phyloP scores from a whole-genome alignment of 2,329 filamentous ascomycete genomes.

The Cadophora malorum region DNA sequence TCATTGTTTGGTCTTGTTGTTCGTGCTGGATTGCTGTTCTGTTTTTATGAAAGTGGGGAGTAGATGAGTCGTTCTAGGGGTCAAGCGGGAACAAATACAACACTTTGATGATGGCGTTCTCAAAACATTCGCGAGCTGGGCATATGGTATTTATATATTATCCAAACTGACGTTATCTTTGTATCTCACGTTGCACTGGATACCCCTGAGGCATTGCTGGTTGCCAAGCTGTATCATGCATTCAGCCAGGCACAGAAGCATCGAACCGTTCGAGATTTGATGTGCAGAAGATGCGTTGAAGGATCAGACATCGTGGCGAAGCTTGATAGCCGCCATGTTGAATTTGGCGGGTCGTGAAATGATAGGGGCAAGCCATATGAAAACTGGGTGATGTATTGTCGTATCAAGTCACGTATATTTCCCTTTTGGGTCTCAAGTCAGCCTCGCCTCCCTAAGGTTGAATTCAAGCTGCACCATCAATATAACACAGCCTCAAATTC shows the following conservation, averaged over 20 bases:
- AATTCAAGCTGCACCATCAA: neutral
- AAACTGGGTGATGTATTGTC: neutral
- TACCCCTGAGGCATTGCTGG: constrained; percentile 14
- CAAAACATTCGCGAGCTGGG: neutral
- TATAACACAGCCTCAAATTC: neutral
- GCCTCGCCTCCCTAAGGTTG: constrained; percentile 8
- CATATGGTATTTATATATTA: neutral
- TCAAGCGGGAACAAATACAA: constrained; percentile 3
- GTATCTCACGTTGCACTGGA: neutral
- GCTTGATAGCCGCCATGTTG: neutral
- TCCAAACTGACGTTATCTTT: neutral
- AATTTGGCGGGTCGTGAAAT: neutral
- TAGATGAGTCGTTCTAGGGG: too few species aligned
- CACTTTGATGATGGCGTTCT: too few species aligned
- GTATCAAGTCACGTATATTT: constrained; percentile 12
- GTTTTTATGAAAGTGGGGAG: neutral
- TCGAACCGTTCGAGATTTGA: neutral
- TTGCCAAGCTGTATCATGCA: constrained; percentile 12
- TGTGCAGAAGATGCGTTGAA: neutral
- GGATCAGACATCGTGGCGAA: constrained; percentile 17
- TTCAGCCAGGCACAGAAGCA: neutral
- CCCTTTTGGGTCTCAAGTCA: neutral
- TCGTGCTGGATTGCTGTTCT: neutral
- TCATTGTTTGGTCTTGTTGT: constrained; percentile 20
- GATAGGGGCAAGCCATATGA: neutral